Percentiles rank a stretch among this genome's conserved stretches.
These are phyloP conservation scores for Leptodontidium sp. DNA, from an alignment of 2,329 filamentous ascomycete species.

Conservation along the genomic window DNA sequence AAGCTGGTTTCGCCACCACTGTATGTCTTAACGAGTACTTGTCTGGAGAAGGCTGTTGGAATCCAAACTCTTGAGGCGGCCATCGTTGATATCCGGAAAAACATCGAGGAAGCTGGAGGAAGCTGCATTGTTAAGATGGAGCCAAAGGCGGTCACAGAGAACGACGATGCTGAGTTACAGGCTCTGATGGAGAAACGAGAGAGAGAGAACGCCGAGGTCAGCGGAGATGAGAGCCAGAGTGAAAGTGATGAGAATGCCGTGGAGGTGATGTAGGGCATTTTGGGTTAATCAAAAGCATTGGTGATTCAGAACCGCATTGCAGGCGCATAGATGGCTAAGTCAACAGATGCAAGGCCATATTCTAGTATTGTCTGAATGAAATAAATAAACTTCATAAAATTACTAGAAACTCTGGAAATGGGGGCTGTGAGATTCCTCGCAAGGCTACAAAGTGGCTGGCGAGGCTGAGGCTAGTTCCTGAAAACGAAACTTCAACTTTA, in stretches of 20 bases:
- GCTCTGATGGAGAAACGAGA: conserved; percentile 99
- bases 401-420: background rate
- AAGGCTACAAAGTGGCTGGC: conserved; percentile 24
- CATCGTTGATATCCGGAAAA: conserved; percentile 84
- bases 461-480: conserved; percentile 17
- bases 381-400: conserved; percentile 20
- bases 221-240: conserved; percentile 94
- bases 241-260: conserved; percentile 91
- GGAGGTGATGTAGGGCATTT: conserved; percentile 54
- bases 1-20: conserved; percentile 97
- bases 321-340: conserved; percentile 42
- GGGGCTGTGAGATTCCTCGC: background rate
- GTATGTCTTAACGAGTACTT: conserved; percentile 95
- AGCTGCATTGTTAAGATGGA: conserved; percentile 95
- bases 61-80: conserved; percentile 87
- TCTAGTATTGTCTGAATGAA: conserved; percentile 24
- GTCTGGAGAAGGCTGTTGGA: conserved; percentile 88
- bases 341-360: conserved; percentile 26
- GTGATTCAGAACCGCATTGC: conserved; percentile 44
- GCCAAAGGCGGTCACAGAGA: conserved; percentile 98
- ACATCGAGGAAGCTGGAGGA: conserved; percentile 81
- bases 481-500: background rate
- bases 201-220: conserved; percentile 97
- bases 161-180: conserved; percentile 95
- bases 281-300: conserved; percentile 42